phyloP scores from a whole-genome alignment of 2,329 filamentous ascomycete genomes.

The Sphaerulina populicola region DNA sequence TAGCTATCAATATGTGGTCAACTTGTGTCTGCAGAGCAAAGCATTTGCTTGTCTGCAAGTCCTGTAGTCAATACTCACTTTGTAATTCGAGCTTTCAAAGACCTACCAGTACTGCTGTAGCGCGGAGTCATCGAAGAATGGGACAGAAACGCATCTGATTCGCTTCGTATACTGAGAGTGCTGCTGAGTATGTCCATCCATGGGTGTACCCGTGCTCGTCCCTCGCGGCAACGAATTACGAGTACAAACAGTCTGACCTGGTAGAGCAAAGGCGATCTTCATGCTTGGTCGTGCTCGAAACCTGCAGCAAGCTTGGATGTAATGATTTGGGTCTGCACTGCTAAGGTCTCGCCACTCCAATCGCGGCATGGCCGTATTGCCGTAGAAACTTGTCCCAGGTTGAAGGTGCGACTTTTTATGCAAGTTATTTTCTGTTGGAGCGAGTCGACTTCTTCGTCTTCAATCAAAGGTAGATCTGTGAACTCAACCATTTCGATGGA shows the following conservation, averaged over 20 bases:
- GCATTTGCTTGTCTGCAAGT: conserved; percentile 8
- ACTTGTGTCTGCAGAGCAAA: conserved; percentile 2
- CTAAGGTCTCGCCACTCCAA: conserved; percentile 11
- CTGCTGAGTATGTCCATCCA: conserved; percentile 9
- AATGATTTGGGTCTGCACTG: conserved; percentile 14
- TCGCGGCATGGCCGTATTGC: not conserved
- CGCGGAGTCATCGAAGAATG: conserved; percentile 15
- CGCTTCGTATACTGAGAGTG: conserved; percentile 6
- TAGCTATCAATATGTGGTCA: too few relatives aligned
- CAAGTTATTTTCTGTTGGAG: too few relatives aligned
- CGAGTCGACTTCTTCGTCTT: too few relatives aligned
- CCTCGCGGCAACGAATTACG: conserved; percentile 14
- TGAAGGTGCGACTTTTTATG: not conserved
- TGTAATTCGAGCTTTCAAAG: conserved; percentile 3
- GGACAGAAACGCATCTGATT: conserved; percentile 12
- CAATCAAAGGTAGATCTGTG: too few relatives aligned
- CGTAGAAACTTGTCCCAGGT: not conserved
- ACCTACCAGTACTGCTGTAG: conserved; percentile 13
- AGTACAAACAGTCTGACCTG: conserved; percentile 10
- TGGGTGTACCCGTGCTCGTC: conserved; percentile 10
- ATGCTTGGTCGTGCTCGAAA: conserved; percentile 7
- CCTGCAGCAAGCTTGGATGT: conserved; percentile 14
- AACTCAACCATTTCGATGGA: too few relatives aligned
- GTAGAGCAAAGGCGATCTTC: conserved; percentile 13
- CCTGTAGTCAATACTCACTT: conserved; percentile 9